phyloP scores from a whole-genome alignment of 805 yeast species.

The Osmozyma mogii region DNA sequence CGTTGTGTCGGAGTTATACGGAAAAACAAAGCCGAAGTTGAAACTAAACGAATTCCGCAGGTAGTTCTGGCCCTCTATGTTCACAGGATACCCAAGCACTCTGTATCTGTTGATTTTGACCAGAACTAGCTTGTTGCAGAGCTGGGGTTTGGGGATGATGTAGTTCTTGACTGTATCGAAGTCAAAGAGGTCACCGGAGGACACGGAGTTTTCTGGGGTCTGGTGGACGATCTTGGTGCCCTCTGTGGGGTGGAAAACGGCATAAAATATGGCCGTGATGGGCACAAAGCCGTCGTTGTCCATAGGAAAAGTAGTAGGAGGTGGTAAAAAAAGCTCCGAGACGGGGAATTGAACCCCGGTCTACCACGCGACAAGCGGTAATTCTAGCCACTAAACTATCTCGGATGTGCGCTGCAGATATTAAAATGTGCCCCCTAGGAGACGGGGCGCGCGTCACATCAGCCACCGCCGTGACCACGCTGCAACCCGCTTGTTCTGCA shows the following conservation, averaged over 20 bases:
- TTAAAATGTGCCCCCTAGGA: not conserved
- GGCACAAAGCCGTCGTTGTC: conserved; percentile 68
- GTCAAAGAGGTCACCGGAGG: conserved; percentile 44
- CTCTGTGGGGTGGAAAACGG: conserved; percentile 91
- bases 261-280: conserved; percentile 80
- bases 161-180: conserved; percentile 86
- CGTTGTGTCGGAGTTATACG: conserved; percentile 68
- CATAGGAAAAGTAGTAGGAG: conserved; percentile 12
- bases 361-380: conserved; percentile 17
- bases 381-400: conserved; percentile 18
- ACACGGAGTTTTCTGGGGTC: conserved; percentile 71
- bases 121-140: conserved; percentile 76
- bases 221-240: conserved; percentile 90
- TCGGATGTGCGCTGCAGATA: conserved; percentile 6
- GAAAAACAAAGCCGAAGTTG: conserved; percentile 88
- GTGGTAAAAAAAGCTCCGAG: conserved; percentile 12
- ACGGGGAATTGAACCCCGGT: conserved; percentile 19
- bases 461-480: too few relatives aligned
- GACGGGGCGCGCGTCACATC: too few relatives aligned
- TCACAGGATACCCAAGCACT: conserved; percentile 84
- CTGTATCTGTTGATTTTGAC: conserved; percentile 63
- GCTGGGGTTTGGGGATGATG: conserved; percentile 86
- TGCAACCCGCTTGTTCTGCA: too few relatives aligned
- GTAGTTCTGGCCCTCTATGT: conserved; percentile 64
- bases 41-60: conserved; percentile 89